Conservation (phyloP, 169 alveolate genomes). For the Eimeria acervulina region DNA sequence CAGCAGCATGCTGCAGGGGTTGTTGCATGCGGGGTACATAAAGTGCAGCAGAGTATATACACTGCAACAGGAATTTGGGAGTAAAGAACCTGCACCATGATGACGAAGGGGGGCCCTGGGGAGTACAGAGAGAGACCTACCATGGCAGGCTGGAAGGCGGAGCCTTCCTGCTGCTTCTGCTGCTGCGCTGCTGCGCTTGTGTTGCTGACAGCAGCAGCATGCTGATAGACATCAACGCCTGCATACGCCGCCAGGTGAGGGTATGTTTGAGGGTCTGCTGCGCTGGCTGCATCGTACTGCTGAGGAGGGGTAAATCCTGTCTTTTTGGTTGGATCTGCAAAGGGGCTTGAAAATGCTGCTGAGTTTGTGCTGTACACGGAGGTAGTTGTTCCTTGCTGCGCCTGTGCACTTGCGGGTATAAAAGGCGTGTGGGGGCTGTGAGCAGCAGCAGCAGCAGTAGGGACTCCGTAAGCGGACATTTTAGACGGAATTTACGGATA, state of each 20-base stretch:
- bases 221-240: neutral
- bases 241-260: constrained; percentile 52
- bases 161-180: constrained; percentile 43
- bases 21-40: neutral
- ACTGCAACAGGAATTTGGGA: neutral
- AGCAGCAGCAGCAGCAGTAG: constrained; percentile 33
- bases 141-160: constrained; percentile 27
- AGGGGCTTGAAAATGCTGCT: constrained; percentile 44
- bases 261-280: constrained; percentile 27
- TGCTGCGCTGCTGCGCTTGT: constrained; percentile 38
- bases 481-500: neutral
- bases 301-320: constrained; percentile 44
- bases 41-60: neutral
- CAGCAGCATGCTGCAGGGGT: neutral
- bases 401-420: constrained; percentile 55
- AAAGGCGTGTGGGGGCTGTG: constrained; percentile 75
- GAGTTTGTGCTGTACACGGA: constrained; percentile 62
- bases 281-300: constrained; percentile 13
- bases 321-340: constrained; percentile 1
- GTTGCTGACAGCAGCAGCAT: constrained; percentile 18
- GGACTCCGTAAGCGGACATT: constrained; percentile 53
- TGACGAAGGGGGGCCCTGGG: neutral
- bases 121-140: constrained; percentile 17
- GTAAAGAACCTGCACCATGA: neutral
- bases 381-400: neutral